phyloP scores from a whole-genome alignment of 352 stramenopile genomes.

The Pythium vanterpoolii region DNA sequence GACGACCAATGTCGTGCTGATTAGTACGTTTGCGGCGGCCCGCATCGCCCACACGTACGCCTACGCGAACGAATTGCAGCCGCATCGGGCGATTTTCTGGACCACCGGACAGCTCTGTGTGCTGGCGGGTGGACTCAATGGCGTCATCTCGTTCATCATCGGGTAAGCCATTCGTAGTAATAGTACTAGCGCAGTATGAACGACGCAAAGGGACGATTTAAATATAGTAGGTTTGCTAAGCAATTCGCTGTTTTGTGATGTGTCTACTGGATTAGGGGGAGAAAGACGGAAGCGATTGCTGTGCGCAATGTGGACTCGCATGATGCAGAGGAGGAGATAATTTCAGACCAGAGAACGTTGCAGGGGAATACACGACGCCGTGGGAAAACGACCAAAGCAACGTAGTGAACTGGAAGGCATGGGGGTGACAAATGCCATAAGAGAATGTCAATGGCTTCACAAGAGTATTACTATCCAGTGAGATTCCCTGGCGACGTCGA shows the following conservation, averaged over 20 bases:
- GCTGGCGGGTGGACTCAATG: conserved; percentile 38
- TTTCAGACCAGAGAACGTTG: neutral
- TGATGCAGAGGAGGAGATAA: neutral
- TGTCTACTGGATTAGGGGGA: neutral
- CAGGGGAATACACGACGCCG: neutral
- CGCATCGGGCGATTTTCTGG: conserved; percentile 35
- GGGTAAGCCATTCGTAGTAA: conserved; percentile 3
- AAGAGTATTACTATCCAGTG: no score
- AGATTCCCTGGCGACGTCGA: neutral
- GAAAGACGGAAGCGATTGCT: neutral
- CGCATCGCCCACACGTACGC: conserved; percentile 29
- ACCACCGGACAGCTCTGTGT: conserved; percentile 31
- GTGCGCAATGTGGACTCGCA: neutral
- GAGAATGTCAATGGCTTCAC: neutral
- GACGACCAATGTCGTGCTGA: conserved; percentile 37
- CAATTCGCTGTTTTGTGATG: neutral
- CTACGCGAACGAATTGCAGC: conserved; percentile 31
- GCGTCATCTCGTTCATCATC: conserved; percentile 30
- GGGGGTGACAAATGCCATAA: neutral
- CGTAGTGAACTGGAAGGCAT: neutral
- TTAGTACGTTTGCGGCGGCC: conserved; percentile 22
- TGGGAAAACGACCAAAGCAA: neutral
- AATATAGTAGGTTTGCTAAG: conserved; percentile 7
- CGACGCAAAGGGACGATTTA: neutral
- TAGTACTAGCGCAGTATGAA: neutral